Conservation (phyloP, 1,284 basidiomycete genomes). For the Xerocomus cyaneibrunnescens region DNA sequence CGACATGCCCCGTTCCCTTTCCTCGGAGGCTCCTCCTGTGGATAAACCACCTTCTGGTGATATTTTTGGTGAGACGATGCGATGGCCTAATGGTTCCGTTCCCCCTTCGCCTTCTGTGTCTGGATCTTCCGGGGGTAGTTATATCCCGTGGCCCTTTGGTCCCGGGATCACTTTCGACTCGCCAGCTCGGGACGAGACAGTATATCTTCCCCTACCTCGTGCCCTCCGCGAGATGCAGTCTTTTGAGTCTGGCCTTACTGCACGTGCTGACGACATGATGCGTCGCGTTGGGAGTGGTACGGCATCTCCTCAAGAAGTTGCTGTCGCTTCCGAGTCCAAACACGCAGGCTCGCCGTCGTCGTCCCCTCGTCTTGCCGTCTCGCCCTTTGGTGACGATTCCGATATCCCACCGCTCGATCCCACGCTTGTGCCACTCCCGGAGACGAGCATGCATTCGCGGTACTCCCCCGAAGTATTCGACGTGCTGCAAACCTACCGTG, state of each 20-base stretch:
- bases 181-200: constrained; percentile 43
- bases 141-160: constrained; percentile 60
- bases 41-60: constrained; percentile 42
- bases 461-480: constrained; percentile 77
- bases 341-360: constrained; percentile 13
- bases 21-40: constrained; percentile 11
- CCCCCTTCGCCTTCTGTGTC: constrained; percentile 40
- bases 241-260: constrained; percentile 76
- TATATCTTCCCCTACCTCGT: constrained; percentile 44
- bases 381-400: constrained; percentile 32
- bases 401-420: constrained; percentile 28
- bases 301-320: constrained; percentile 9
- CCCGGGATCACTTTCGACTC: constrained; percentile 58
- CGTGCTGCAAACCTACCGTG: constrained; percentile 76
- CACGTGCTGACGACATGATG: constrained; percentile 45
- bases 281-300: constrained; percentile 16
- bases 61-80: constrained; percentile 65
- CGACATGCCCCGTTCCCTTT: constrained; percentile 50
- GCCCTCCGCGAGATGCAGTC: constrained; percentile 75
- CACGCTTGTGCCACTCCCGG: constrained; percentile 35
- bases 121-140: constrained; percentile 28
- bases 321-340: not conserved
- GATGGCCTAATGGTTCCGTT: constrained; percentile 46
- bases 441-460: constrained; percentile 55
- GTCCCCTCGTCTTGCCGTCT: constrained; percentile 25